Evolutionary conservation across 2,329 filamentous ascomycete genomes (phyloP).

Genomic region (Paecilomyces dactylethromorphus): DNA sequence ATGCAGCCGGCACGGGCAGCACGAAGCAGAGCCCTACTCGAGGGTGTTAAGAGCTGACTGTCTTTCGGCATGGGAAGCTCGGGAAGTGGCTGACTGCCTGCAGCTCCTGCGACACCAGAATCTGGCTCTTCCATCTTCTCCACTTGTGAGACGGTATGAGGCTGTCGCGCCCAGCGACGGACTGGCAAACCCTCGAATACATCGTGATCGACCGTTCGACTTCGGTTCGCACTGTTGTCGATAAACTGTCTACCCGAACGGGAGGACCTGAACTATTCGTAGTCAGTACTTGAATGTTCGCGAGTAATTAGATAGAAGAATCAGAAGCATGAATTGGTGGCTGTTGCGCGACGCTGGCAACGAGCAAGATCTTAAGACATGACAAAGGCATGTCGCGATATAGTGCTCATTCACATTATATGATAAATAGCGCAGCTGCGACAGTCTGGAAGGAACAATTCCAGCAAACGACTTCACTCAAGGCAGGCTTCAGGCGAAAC

Average conservation of each 20-base stretch:
- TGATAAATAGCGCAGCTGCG: neutral
- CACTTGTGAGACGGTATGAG: constrained; percentile 61
- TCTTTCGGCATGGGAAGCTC: constrained; percentile 88
- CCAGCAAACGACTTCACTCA: neutral
- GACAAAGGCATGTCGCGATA: neutral
- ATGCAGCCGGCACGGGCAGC: constrained; percentile 70
- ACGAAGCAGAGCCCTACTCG: constrained; percentile 75
- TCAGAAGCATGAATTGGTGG: neutral
- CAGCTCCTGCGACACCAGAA: constrained; percentile 18
- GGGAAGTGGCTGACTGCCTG: constrained; percentile 41
- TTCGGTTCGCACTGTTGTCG: constrained; percentile 37
- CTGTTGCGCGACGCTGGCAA: neutral
- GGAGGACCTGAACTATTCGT: constrained; percentile 48
- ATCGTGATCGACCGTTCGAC: constrained; percentile 54
- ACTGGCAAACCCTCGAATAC: constrained; percentile 72
- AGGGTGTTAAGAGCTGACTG: constrained; percentile 65
- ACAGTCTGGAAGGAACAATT: neutral
- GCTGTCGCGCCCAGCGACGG: constrained; percentile 77
- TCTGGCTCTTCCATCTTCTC: constrained; percentile 54
- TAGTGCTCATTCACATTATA: neutral
- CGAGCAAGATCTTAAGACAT: neutral
- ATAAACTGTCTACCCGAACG: constrained; percentile 53
- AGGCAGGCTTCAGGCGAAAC: neutral
- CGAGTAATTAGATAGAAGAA: neutral
- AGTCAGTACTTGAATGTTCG: constrained; percentile 8